Evolutionary conservation across 2,329 filamentous ascomycete species (phyloP).

Genomic region (Dichotomopilus funicola): DNA sequence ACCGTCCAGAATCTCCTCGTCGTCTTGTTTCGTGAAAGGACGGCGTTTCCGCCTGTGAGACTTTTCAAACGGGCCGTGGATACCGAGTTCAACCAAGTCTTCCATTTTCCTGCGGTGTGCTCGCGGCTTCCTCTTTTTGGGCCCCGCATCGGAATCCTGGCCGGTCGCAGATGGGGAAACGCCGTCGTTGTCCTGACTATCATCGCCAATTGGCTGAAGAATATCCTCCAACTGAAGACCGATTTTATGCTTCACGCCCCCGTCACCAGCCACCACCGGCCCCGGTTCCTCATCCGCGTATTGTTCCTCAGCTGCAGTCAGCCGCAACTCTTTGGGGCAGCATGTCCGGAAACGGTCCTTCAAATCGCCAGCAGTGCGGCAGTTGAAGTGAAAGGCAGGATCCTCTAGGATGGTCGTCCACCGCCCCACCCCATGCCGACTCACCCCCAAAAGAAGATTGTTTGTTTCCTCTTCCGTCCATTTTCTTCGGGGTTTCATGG

Average conservation of each 20-base stretch:
- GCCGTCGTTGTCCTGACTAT: slow-evolving; percentile 20
- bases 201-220: slow-evolving; percentile 42
- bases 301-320: slow-evolving; percentile 31
- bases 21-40: slow-evolving; percentile 57
- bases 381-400: slow-evolving; percentile 53
- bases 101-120: slow-evolving; percentile 39
- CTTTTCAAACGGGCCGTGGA: slow-evolving; percentile 55
- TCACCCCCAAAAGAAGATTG: slow-evolving; percentile 54
- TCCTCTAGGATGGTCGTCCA: slow-evolving; percentile 61
- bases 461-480: slow-evolving; percentile 62
- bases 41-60: slow-evolving; percentile 54
- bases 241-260: slow-evolving; percentile 38
- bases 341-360: slow-evolving; percentile 63
- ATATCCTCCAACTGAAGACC: slow-evolving; percentile 51
- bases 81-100: slow-evolving; percentile 46
- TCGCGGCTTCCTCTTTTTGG: slow-evolving; percentile 31
- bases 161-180: slow-evolving; percentile 5
- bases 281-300: slow-evolving; percentile 11
- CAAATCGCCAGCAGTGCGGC: slow-evolving; percentile 54
- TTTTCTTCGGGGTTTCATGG: slow-evolving; percentile 52
- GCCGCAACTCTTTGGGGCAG: slow-evolving; percentile 54
- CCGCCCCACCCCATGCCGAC: slow-evolving; percentile 56
- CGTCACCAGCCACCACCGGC: slow-evolving; percentile 19
- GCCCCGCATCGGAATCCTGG: slow-evolving; percentile 21
- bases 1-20: slow-evolving; percentile 54